phyloP scores from a whole-genome alignment of 2,329 filamentous ascomycete genomes.

The Aureobasidium melanogenum region DNA sequence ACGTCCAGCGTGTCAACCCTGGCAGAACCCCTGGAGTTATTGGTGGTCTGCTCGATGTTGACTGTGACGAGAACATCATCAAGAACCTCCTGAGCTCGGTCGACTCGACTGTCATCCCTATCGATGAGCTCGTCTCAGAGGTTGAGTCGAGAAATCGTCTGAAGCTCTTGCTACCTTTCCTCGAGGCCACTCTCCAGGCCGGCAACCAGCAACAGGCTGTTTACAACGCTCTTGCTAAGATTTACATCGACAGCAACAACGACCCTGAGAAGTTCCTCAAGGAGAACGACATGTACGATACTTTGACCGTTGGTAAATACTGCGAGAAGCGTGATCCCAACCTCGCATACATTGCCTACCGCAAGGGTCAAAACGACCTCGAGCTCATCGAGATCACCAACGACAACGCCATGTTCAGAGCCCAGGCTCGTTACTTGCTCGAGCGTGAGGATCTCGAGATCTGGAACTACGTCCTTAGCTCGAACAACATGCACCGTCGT shows the following conservation, averaged over 20 bases:
- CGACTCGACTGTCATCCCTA: conserved; percentile 74
- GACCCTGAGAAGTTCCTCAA: conserved; percentile 95
- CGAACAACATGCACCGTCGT: conserved; percentile 91
- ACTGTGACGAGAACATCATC: conserved; percentile 94
- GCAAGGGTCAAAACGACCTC: conserved; percentile 93
- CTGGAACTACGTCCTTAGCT: conserved; percentile 88
- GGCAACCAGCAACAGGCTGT: conserved; percentile 96
- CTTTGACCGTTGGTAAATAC: conserved; percentile 87
- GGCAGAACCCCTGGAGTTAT: conserved; percentile 83
- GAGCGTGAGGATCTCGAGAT: conserved; percentile 84
- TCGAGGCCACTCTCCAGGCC: conserved; percentile 79
- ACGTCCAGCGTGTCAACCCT: conserved; percentile 95
- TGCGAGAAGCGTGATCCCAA: conserved; percentile 98
- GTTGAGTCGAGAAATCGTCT: conserved; percentile 94
- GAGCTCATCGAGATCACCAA: conserved; percentile 98
- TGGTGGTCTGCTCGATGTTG: conserved; percentile 87
- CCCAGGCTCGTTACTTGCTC: conserved; percentile 90
- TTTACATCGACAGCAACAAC: conserved; percentile 98
- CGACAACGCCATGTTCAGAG: conserved; percentile 99
- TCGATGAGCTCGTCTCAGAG: conserved; percentile 86
- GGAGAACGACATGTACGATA: conserved; percentile 95
- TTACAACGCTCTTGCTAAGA: conserved; percentile 96
- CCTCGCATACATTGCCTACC: conserved; percentile 86
- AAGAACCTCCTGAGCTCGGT: conserved; percentile 83
- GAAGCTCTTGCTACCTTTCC: conserved; percentile 91